Percentiles rank a stretch among this genome's conserved stretches.
phyloP scores from a whole-genome alignment of 2,329 filamentous ascomycete species.

The Exophiala lecanii-corni region DNA sequence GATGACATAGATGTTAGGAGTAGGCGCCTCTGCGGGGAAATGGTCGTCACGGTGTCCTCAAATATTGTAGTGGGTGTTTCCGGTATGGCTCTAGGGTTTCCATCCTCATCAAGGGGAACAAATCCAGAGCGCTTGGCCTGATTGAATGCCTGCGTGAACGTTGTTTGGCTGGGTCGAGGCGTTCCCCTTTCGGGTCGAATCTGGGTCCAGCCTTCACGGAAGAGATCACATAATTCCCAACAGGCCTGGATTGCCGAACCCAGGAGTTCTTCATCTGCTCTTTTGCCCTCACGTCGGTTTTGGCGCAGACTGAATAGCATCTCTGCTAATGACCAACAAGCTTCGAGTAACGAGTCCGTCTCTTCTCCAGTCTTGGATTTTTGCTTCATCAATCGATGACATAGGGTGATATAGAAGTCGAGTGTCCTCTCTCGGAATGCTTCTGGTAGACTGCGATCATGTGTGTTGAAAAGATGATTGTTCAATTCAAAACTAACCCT shows the following conservation, averaged over 20 bases:
- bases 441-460: constrained; percentile 77
- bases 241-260: constrained; percentile 87
- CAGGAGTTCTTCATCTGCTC: constrained; percentile 75
- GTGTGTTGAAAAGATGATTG: constrained; percentile 90
- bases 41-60: constrained; percentile 67
- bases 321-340: constrained; percentile 86
- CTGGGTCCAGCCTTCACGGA: constrained; percentile 87
- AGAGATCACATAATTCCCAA: constrained; percentile 91
- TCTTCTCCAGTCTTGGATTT: constrained; percentile 72
- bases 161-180: constrained; percentile 72
- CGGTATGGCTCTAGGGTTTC: constrained; percentile 45
- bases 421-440: constrained; percentile 83
- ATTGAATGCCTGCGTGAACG: constrained; percentile 58
- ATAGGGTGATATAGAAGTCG: constrained; percentile 91
- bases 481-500: constrained; percentile 92
- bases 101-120: constrained; percentile 27
- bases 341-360: constrained; percentile 75
- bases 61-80: constrained; percentile 95
- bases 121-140: constrained; percentile 45
- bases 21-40: constrained; percentile 72
- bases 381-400: constrained; percentile 95
- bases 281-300: constrained; percentile 67
- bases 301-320: constrained; percentile 90
- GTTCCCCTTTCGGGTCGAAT: constrained; percentile 81
- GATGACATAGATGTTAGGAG: constrained; percentile 82